Base-by-base conservation (phyloP, 257 asterid species). In the Verbascum thapsus region DNA sequence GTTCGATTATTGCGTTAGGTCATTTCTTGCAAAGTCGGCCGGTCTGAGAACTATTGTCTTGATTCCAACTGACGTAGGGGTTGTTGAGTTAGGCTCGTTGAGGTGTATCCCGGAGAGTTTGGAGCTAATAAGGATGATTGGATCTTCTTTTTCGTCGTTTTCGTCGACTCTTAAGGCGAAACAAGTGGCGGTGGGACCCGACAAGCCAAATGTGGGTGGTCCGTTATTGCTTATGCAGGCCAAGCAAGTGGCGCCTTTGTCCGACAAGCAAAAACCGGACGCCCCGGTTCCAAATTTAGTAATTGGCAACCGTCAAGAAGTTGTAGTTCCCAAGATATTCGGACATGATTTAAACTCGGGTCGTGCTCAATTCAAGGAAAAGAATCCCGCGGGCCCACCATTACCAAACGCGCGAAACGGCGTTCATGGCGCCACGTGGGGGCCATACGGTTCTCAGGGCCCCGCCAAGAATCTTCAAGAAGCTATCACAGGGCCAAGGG, bases 11-110 rank as follows among this genome's bases (percentile, higher is more conserved):
- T 94, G 97, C 5, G 87, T 83, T 43, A 81, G 99, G 70, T 87
- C 99, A 3, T 83, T 75, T 64, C 88, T 94, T 41, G 91, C 96
- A 5, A 84, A 86, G 78, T 81, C 85, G 35, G 97, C 99, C 50
- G 88, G 94, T 56, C 83, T 90, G 78, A 96, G 81, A 50, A 94
- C 99, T 13, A 72, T 94, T 38, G 96, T 82, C 38, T 62, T 94
- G 85, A 73, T 94, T 47, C 99, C 99, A 39, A 87, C 96, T 39
- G 90, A 83, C 59, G 70, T 84, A 10, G 97, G 99, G 6, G 99
- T 94, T 5, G 92, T 94, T 61, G 99, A 94, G 61, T 76, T 94
- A 61, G 99, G 99, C 1, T 94, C 99, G 0, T 86, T 87, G 10
- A 87, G 90, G 62, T 71, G 81, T 59, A 74, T 90, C 12, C 90